Base-by-base conservation (phyloP, 768 basidiomycete genomes). In the Tulasnella sp. region DNA sequence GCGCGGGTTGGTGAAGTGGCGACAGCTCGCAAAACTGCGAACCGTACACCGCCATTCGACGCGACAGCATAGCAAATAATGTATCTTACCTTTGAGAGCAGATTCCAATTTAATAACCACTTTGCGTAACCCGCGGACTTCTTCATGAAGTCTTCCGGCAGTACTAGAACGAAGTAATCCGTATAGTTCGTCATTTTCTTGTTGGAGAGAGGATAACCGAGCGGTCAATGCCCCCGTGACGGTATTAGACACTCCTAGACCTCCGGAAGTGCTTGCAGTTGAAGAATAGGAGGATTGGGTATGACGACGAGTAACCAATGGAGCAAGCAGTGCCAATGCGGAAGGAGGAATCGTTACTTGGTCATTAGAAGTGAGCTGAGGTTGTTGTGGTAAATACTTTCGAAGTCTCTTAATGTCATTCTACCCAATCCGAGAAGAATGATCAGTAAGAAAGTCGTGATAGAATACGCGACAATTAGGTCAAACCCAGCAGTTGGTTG, bases 151-250 rank as follows among this genome's bases (percentile, higher is more conserved):
- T n/a, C 43, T 19, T 15, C 34, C 41, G 25, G 42, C 53, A 16
- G 44, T 32, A 10, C 53, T 28, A 28, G 33, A 39, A 25, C 34
- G 45, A 20, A 56, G 65, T 8, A 89, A 66, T 43, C 78, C 75
- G 62, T 89, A 90, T 15, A 90, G 64, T 56, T 90, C 87, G 57
- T 90, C 85, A 54, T 90, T 90, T 64, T 90, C 87, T 50, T 87
- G 81, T 62, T 90, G 87, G 8, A 90, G 67, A 15, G 79, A 64
- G 42, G 76, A 76, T 24, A 76, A 74, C 41, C 83, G 72, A 60
- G 88, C 85, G 0, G 76, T 81, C 52, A 90, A 71, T 0, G 86
- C 86, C n/a, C 78, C 70, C 33, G 75, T 67, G 28, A 83, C 79
- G 1, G 81, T 55, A 37, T 53, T 70, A 74, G 9, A 72, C 67